These are phyloP conservation scores for Amaranthus tricolor DNA, from an alignment of 179 eudicot genomes.

Conservation along the genomic window DNA sequence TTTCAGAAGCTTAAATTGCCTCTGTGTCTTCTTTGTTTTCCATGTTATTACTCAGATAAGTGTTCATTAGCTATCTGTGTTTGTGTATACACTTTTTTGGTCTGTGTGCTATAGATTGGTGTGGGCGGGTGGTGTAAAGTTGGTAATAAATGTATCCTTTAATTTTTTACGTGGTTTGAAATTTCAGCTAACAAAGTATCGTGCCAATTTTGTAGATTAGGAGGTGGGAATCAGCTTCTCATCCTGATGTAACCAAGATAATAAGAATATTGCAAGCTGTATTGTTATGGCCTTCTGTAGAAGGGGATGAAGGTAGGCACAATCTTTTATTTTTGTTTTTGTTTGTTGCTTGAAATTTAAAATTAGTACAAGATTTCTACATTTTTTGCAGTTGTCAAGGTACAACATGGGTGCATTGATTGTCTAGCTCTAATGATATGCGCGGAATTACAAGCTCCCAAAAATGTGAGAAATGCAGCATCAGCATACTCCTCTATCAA, in stretches of 20 bases:
- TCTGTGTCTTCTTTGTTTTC: neutral
- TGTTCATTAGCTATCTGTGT: neutral
- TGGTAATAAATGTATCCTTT: neutral
- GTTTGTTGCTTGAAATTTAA: neutral
- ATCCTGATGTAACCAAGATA: slow-evolving; percentile 40
- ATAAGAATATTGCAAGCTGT: slow-evolving; percentile 42
- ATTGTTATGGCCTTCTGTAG: slow-evolving; percentile 62
- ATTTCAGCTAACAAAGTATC: neutral
- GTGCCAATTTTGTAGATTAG: slow-evolving; percentile 42
- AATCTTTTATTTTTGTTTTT: slow-evolving; percentile 4
- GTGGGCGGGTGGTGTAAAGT: neutral
- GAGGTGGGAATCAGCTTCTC: slow-evolving; percentile 48
- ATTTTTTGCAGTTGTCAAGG: slow-evolving; percentile 56
- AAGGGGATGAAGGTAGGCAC: slow-evolving; percentile 62
- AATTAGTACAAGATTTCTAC: neutral
- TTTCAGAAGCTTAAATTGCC: neutral
- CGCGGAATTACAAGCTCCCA: slow-evolving; percentile 54
- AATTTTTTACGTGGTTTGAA: neutral
- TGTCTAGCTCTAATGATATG: slow-evolving; percentile 73
- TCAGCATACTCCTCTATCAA: slow-evolving; percentile 22
- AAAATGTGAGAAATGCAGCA: slow-evolving; percentile 24
- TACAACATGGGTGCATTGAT: slow-evolving; percentile 89
- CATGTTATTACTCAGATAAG: neutral
- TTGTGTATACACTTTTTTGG: neutral
- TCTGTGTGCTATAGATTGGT: too few species aligned